Conservation (phyloP, 441 rosid species). For the Populus hybrid region DNA sequence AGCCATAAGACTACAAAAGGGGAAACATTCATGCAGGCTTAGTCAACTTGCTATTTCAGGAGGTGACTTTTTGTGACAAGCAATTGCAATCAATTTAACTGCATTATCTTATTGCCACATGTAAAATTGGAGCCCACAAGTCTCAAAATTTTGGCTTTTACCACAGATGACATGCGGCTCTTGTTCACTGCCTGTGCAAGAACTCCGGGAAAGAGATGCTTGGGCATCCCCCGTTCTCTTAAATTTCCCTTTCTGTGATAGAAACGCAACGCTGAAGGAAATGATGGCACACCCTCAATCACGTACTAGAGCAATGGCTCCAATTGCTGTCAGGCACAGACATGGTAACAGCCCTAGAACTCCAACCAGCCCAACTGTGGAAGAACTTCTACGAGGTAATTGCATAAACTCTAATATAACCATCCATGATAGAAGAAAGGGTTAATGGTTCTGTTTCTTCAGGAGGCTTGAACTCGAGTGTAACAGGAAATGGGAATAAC, state of each 20-base stretch:
- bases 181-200: conserved; percentile 15
- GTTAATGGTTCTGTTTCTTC: neutral
- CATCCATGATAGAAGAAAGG: neutral
- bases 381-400: conserved; percentile 56
- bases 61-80: conserved; percentile 1
- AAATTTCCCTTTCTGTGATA: conserved; percentile 19
- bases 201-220: conserved; percentile 16
- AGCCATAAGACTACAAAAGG: conserved; percentile 11
- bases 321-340: conserved; percentile 32
- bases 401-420: neutral
- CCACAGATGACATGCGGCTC: conserved; percentile 7
- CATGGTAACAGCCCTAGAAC: conserved; percentile 28
- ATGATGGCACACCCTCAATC: conserved; percentile 22
- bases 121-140: conserved; percentile 20
- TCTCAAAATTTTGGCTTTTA: neutral
- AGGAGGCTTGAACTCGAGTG: neutral
- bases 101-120: conserved; percentile 16
- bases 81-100: neutral
- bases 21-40: conserved; percentile 11
- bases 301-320: conserved; percentile 34
- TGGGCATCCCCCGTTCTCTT: neutral
- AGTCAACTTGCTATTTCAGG: conserved; percentile 26
- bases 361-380: conserved; percentile 31
- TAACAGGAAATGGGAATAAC: neutral
- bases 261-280: conserved; percentile 1